Evolutionary conservation across 208 protist genomes (phyloP).

Genomic region (Trichomonas gallinae): DNA sequence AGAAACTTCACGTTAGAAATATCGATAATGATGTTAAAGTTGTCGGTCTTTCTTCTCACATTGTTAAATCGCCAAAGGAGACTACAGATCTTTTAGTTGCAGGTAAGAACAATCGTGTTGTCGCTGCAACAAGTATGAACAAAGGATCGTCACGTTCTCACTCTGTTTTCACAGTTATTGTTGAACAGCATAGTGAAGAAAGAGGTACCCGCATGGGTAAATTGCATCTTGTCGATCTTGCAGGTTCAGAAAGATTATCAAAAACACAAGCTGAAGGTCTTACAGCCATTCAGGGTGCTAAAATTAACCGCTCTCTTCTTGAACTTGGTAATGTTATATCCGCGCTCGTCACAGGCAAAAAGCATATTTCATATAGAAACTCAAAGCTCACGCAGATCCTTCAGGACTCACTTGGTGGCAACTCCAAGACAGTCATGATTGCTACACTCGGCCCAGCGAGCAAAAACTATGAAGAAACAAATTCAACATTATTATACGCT

Average conservation of each 20-base stretch:
- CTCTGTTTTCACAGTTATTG: constrained; percentile 47
- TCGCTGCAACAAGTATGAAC: constrained; percentile 35
- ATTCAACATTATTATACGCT: constrained; percentile 50
- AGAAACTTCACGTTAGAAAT: constrained; percentile 20
- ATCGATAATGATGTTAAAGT: constrained; percentile 2
- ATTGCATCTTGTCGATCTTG: constrained; percentile 50
- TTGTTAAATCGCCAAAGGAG: constrained; percentile 24
- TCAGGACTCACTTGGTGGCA: constrained; percentile 48
- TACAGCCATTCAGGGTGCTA: constrained; percentile 46
- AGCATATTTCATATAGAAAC: constrained; percentile 62
- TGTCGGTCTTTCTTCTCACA: constrained; percentile 25
- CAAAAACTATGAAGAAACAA: constrained; percentile 53
- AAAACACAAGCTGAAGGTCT: constrained; percentile 47
- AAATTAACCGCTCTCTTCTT: constrained; percentile 54
- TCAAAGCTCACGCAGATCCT: constrained; percentile 46
- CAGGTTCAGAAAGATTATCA: constrained; percentile 44
- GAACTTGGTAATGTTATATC: constrained; percentile 49
- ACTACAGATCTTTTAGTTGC: constrained; percentile 24
- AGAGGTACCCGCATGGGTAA: constrained; percentile 34
- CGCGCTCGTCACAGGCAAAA: constrained; percentile 26
- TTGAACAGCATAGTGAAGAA: constrained; percentile 35
- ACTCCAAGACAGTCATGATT: constrained; percentile 53
- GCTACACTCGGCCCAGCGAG: constrained; percentile 46
- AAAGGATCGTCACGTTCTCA: constrained; percentile 43
- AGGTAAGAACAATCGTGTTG: constrained; percentile 30